Percentiles rank a stretch among this genome's conserved stretches.
phyloP scores from a whole-genome alignment of 2,329 filamentous ascomycete genomes.

The Fusarium dimerum region DNA sequence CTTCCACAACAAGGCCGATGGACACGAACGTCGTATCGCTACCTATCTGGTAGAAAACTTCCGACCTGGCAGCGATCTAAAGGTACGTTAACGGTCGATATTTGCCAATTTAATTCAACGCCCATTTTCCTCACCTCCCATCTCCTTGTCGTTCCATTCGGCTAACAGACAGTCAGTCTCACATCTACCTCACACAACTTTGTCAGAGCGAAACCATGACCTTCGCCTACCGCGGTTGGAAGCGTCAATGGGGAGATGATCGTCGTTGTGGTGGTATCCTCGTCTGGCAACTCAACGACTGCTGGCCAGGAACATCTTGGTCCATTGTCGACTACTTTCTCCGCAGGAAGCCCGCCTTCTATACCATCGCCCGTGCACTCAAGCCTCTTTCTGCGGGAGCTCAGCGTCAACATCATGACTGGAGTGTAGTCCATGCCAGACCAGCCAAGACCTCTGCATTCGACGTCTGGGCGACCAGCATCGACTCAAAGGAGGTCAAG shows the following conservation, averaged over 20 bases:
- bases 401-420: slow-evolving; percentile 43
- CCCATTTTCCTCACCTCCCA: no score
- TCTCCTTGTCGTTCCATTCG: neutral
- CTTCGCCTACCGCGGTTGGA: slow-evolving; percentile 56
- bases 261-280: slow-evolving; percentile 62
- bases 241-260: slow-evolving; percentile 57
- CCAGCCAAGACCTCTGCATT: slow-evolving; percentile 36
- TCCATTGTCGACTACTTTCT: slow-evolving; percentile 64
- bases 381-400: slow-evolving; percentile 58
- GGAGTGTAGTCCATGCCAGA: slow-evolving; percentile 35
- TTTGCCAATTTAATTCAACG: neutral
- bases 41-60: slow-evolving; percentile 79
- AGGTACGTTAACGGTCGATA: neutral
- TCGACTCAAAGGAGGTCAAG: slow-evolving; percentile 21
- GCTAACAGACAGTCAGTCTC: slow-evolving; percentile 57
- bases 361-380: slow-evolving; percentile 57
- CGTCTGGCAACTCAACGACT: slow-evolving; percentile 72
- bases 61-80: slow-evolving; percentile 33
- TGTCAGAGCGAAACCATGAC: slow-evolving; percentile 55
- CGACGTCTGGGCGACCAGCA: slow-evolving; percentile 47
- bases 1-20: slow-evolving; percentile 82
- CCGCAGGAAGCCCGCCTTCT: slow-evolving; percentile 62
- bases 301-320: slow-evolving; percentile 69
- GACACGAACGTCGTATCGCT: slow-evolving; percentile 73
- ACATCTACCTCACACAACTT: slow-evolving; percentile 69